These are phyloP conservation scores for Apiotrichum domesticum DNA, from an alignment of 1,284 basidiomycete species.

Conservation along the genomic window DNA sequence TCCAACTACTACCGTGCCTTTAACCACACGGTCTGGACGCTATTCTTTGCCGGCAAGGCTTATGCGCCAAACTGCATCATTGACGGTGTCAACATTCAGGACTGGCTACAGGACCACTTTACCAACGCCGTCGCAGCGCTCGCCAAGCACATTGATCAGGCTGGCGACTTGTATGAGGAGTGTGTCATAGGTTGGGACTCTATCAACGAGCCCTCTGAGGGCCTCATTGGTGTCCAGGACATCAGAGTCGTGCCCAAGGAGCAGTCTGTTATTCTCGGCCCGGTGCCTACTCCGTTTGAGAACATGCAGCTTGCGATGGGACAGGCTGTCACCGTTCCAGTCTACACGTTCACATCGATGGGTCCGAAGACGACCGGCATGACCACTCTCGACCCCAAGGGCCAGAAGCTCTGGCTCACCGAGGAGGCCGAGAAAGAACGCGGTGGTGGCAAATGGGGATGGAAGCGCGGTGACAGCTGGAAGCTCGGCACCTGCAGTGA, in stretches of 20 bases:
- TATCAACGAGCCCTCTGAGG: slow-evolving; percentile 90
- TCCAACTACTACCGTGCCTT: slow-evolving; percentile 90
- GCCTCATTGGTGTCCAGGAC: slow-evolving; percentile 70
- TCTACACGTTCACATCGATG: slow-evolving; percentile 71
- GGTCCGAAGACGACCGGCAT: slow-evolving; percentile 70
- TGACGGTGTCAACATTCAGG: slow-evolving; percentile 88
- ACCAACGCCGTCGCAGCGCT: slow-evolving; percentile 69
- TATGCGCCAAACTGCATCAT: slow-evolving; percentile 88
- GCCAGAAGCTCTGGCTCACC: slow-evolving; percentile 65
- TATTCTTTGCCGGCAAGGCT: slow-evolving; percentile 87
- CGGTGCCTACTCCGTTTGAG: slow-evolving; percentile 78
- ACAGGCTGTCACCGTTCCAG: slow-evolving; percentile 71
- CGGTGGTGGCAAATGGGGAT: slow-evolving; percentile 61
- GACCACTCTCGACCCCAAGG: slow-evolving; percentile 77
- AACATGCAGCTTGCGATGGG: slow-evolving; percentile 85
- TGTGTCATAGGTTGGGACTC: slow-evolving; percentile 96
- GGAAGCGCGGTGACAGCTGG: slow-evolving; percentile 72
- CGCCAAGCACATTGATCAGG: slow-evolving; percentile 66
- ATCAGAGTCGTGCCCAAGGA: slow-evolving; percentile 60
- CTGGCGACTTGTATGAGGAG: slow-evolving; percentile 65
- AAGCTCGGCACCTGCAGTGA: slow-evolving; percentile 66
- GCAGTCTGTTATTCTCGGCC: slow-evolving; percentile 77
- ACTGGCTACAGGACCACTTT: slow-evolving; percentile 83
- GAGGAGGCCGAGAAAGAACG: slow-evolving; percentile 48
- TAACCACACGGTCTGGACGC: slow-evolving; percentile 82